These are phyloP conservation scores for Urtica urens DNA, from an alignment of 306 rosid genomes.

Conservation along the genomic window DNA sequence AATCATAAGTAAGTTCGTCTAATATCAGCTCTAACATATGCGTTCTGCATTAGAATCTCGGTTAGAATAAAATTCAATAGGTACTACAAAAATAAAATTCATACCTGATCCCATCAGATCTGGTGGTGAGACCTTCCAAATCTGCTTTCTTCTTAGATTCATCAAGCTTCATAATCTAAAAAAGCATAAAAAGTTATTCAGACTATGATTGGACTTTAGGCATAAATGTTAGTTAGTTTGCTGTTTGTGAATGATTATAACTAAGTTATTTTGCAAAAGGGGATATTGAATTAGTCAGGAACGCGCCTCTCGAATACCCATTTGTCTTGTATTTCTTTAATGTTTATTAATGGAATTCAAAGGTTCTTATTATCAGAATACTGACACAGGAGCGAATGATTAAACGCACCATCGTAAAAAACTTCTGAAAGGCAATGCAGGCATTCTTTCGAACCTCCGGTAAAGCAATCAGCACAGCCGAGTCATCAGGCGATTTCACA, in stretches of 20 bases:
- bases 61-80: conserved; percentile 4
- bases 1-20: conserved; percentile 66
- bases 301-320: no score
- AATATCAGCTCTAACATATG: conserved; percentile 63
- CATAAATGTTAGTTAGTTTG: background rate
- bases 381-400: no score
- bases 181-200: conserved; percentile 24
- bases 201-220: conserved; percentile 1
- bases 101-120: conserved; percentile 77
- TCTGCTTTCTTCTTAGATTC: conserved; percentile 58
- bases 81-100: background rate
- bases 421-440: conserved; percentile 40
- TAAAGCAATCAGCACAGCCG: conserved; percentile 39
- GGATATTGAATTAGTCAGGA: no score
- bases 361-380: no score
- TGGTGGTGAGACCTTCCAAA: conserved; percentile 43
- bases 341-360: no score
- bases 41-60: conserved; percentile 47
- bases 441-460: conserved; percentile 48
- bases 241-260: no score
- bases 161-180: conserved; percentile 76
- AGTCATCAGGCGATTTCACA: conserved; percentile 25
- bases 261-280: no score
- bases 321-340: no score
- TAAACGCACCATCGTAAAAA: conserved; percentile 52